Evolutionary conservation across 1,284 basidiomycete genomes (phyloP), one percentile per base, ranked within the genome.

Genomic region (Moesziomyces sp.): DNA sequence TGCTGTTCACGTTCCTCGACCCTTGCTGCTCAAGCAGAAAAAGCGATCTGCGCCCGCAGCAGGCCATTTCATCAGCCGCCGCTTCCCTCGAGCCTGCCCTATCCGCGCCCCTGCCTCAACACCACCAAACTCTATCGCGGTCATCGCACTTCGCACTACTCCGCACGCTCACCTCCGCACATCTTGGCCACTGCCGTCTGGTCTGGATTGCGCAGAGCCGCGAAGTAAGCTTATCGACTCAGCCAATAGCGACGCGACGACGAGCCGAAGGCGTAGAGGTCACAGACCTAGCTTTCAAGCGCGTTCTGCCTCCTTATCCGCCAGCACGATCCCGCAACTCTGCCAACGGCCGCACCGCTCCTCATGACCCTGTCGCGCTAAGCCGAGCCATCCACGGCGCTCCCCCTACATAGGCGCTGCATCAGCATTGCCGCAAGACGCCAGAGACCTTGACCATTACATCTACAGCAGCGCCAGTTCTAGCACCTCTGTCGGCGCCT

Each of bases 31-130:
- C 35, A 16, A 26, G 8, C 24, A 47, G 30, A 47, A 47, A 47
- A 52, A 52, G 50, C 51, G 42, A 52, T 52, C 51, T 43, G 51
- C 51, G 16, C 42, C 51, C 51, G 43, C 51, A 33, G 38, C 51
- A 24, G 21, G 28, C 18, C 16, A 54, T 54, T 46, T 54, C 50
- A 21, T 38, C 44, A 44, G 19, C 44, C 35, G n/a, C 44, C 40
- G 28, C 35, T 43, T 24, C 28, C 30, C 21, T 43, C 40, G 43
- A 6, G 13, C 26, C 50, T 14, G 21, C 26, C 24, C 38, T 43
- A 9, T 19, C 50, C 21, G 16, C 18, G 38, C 48, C 50, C 18
- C 50, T 35, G n/a, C 46, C 26, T 18, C 24, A 11, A 16, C 38
- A 24, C 11, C 38, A 18, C 26, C 14, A 10, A 42, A 24, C 50